Percentiles rank a stretch among this genome's conserved stretches.
Conservation (phyloP, 2,329 filamentous ascomycete genomes). For the Laburnicola sp. region DNA sequence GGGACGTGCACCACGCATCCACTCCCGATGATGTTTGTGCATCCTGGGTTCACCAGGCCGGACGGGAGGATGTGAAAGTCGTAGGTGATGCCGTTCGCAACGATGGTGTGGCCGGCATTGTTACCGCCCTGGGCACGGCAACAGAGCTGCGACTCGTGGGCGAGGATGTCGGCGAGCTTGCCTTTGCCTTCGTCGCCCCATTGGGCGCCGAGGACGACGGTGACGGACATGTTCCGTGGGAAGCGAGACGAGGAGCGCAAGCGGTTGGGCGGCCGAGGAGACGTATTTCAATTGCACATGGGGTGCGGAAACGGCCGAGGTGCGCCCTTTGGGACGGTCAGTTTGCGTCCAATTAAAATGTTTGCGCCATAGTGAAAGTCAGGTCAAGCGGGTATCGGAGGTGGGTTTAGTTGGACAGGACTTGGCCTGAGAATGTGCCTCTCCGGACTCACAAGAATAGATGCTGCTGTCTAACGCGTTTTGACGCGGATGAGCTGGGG, state of each 20-base stretch:
- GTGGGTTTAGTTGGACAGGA: neutral
- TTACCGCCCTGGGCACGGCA: slow-evolving; percentile 63
- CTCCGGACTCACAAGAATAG: too few species aligned
- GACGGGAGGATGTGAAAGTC: slow-evolving; percentile 53
- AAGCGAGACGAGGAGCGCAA: slow-evolving; percentile 13
- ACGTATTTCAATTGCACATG: slow-evolving; percentile 15
- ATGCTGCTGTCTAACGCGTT: too few species aligned
- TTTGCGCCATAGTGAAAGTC: slow-evolving; percentile 16
- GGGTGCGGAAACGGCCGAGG: slow-evolving; percentile 14
- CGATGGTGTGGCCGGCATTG: slow-evolving; percentile 57
- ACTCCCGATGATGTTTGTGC: slow-evolving; percentile 69
- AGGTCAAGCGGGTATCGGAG: slow-evolving; percentile 18
- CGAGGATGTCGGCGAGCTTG: slow-evolving; percentile 62
- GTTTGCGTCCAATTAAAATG: slow-evolving; percentile 26
- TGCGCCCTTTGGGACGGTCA: slow-evolving; percentile 7
- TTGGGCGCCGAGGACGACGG: slow-evolving; percentile 62
- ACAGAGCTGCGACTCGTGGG: slow-evolving; percentile 58
- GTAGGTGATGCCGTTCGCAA: slow-evolving; percentile 52
- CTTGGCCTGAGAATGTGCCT: neutral
- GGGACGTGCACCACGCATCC: slow-evolving; percentile 71
- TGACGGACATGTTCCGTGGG: slow-evolving; percentile 55
- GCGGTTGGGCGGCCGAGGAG: slow-evolving; percentile 7
- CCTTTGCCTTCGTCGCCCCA: slow-evolving; percentile 65
- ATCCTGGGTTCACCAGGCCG: slow-evolving; percentile 71
- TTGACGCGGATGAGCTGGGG: neutral